phyloP scores from a whole-genome alignment of 305 asterid genomes.

The Fraxinus velutina region DNA sequence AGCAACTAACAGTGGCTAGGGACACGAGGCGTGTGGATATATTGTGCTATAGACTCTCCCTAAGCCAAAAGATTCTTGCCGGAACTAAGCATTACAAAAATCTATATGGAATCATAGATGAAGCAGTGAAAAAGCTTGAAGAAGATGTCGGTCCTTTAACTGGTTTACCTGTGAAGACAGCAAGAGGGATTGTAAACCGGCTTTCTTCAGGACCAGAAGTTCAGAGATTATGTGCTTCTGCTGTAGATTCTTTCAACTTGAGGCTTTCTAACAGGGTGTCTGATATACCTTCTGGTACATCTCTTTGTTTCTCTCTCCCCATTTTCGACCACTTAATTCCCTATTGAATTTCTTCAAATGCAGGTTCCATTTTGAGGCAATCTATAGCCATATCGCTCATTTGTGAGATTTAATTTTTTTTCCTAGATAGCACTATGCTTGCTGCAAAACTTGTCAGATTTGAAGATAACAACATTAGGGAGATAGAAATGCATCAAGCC shows the following conservation, averaged over 20 bases:
- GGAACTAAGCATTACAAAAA: conserved; percentile 52
- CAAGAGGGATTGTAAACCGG: conserved; percentile 91
- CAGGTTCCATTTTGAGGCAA: conserved; percentile 7
- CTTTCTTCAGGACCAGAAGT: conserved; percentile 81
- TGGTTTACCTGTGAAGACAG: conserved; percentile 86
- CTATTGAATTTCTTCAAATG: conserved; percentile 1
- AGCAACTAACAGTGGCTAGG: conserved; percentile 75
- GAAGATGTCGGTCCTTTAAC: conserved; percentile 83
- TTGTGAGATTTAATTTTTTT: conserved; percentile 22
- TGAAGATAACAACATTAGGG: conserved; percentile 54
- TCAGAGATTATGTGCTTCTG: conserved; percentile 69
- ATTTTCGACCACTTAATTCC: not conserved
- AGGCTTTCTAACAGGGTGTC: conserved; percentile 44
- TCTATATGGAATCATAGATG: conserved; percentile 47
- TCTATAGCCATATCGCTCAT: conserved; percentile 5
- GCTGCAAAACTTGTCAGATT: conserved; percentile 46
- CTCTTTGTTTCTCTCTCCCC: conserved; percentile 17
- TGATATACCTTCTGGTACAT: conserved; percentile 39
- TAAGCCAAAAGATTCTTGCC: conserved; percentile 73
- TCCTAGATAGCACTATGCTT: conserved; percentile 38
- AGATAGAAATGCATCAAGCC: conserved; percentile 28
- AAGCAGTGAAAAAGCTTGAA: conserved; percentile 70
- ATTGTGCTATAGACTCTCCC: conserved; percentile 80
- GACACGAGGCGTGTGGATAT: conserved; percentile 92
- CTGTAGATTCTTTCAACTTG: conserved; percentile 57